phyloP scores from a whole-genome alignment of 129 eudicot genomes.

The Calendula officinalis region DNA sequence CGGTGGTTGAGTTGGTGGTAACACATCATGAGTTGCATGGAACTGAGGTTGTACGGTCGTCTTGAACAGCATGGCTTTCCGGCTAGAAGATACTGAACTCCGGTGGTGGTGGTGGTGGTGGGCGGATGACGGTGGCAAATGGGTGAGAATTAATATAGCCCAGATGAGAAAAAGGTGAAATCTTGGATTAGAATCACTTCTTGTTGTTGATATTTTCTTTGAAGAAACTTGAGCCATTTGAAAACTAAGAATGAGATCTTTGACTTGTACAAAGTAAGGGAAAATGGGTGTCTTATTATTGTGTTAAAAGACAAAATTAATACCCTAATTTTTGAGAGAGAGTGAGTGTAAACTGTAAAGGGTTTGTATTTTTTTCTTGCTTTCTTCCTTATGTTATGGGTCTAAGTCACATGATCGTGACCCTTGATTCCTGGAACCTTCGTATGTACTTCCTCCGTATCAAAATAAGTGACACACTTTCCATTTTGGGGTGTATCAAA shows the following conservation, averaged over 20 bases:
- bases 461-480: too few species aligned
- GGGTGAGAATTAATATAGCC: slow-evolving; percentile 45
- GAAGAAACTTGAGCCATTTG: slow-evolving; percentile 39
- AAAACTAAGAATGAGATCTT: slow-evolving; percentile 32
- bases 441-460: too few species aligned
- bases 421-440: slow-evolving; percentile 85
- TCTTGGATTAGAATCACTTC: slow-evolving; percentile 10
- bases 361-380: not conserved
- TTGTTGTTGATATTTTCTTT: slow-evolving; percentile 17
- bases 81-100: slow-evolving; percentile 31
- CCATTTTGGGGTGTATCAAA: too few species aligned
- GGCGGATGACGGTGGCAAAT: slow-evolving; percentile 36
- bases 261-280: slow-evolving; percentile 33
- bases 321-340: slow-evolving; percentile 20
- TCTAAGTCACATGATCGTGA: slow-evolving; percentile 70
- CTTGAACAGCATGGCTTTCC: slow-evolving; percentile 47
- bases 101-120: slow-evolving; percentile 31
- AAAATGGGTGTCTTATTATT: slow-evolving; percentile 26
- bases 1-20: slow-evolving; percentile 32
- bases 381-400: slow-evolving; percentile 67
- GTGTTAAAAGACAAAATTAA: slow-evolving; percentile 31
- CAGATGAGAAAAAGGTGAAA: slow-evolving; percentile 38
- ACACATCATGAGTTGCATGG: slow-evolving; percentile 22
- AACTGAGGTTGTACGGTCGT: slow-evolving; percentile 12
- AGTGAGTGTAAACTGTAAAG: not conserved